phyloP scores from a whole-genome alignment of 257 asterid genomes.

The Jacaranda mimosifolia region DNA sequence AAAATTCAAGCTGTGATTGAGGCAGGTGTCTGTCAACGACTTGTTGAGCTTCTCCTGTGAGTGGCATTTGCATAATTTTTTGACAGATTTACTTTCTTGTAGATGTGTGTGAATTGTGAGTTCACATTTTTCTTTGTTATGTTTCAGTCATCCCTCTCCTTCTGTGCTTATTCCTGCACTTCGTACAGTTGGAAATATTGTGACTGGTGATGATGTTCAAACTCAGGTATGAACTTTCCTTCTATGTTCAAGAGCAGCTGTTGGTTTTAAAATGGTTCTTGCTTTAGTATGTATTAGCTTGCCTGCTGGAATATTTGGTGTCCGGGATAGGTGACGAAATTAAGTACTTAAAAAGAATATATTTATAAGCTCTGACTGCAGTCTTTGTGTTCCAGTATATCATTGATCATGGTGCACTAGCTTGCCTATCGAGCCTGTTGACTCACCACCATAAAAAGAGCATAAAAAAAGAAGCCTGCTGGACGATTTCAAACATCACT shows the following conservation, averaged over 20 bases:
- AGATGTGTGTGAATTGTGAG: not conserved
- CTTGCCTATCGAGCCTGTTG: conserved; percentile 74
- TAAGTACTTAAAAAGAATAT: not conserved
- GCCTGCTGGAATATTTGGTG: not conserved
- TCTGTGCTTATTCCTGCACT: conserved; percentile 96
- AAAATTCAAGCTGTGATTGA: conserved; percentile 96
- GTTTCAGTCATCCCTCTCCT: conserved; percentile 88
- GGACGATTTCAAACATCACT: conserved; percentile 93
- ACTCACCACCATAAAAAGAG: conserved; percentile 93
- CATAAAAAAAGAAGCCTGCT: conserved; percentile 95
- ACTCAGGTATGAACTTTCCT: conserved; percentile 66
- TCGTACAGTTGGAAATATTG: conserved; percentile 94
- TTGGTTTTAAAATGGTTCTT: conserved; percentile 6
- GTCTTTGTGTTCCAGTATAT: conserved; percentile 57
- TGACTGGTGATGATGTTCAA: conserved; percentile 90
- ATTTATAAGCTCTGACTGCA: not conserved
- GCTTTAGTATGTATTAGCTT: conserved; percentile 19
- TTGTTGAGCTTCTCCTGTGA: conserved; percentile 88
- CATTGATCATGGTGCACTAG: conserved; percentile 80
- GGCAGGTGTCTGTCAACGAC: conserved; percentile 84
- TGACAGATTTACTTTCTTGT: not conserved
- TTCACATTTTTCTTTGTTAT: conserved; percentile 13
- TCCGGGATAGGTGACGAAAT: conserved; percentile 1
- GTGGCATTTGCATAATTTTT: conserved; percentile 39
- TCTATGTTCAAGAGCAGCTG: not conserved